Evolutionary conservation across 768 basidiomycete species (phyloP), one percentile per base, ranked within the genome.

Genomic region (Psilocybe tampanensis): DNA sequence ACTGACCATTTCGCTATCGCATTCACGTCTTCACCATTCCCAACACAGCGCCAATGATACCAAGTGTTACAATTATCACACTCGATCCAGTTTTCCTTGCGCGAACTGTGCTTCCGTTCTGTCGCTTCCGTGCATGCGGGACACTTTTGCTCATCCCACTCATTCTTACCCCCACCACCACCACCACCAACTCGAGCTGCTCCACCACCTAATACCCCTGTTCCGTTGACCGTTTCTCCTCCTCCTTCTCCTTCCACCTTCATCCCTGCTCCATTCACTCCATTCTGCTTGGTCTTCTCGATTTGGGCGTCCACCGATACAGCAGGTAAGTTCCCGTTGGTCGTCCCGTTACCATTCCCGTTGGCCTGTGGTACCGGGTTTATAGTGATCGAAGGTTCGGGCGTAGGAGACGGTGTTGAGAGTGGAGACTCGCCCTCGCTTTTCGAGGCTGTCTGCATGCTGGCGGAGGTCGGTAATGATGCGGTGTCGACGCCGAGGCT

Each of bases 31-130:
- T 79, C 79, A 13, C 82, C 83, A 43, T 85, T 81, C 22, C 89
- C 88, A 13, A 82, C 88, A 71, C 91, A 93, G 56, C 82, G 76
- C 89, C 90, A 94, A 66, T 93, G 90, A 68, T 85, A 93, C 91
- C 90, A 93, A 26, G 76, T 81, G 71, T 87, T 88, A 76, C 90
- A 92, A 19, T 81, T 80, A 64, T 93, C 92, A 68, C 93, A 95
- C 60, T 85, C 75, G 54, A 94, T 85, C 93, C 92, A 95, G 64
- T 76, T 84, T 60, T 91, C 89, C 68, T 88, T 87, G 59, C 84
- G 81, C 50, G 73, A 76, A 2, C 61, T 60, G 58, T 61, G 58
- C 61, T 67, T 67, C 49, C 52, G 63, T 62, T 60, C 66, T 48
- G 64, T 68, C 50, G 47, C 63, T 1, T 64, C 58, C 19, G 68